Conservation (phyloP, 1,284 basidiomycete species). For the Moesziomyces aphidis region DNA sequence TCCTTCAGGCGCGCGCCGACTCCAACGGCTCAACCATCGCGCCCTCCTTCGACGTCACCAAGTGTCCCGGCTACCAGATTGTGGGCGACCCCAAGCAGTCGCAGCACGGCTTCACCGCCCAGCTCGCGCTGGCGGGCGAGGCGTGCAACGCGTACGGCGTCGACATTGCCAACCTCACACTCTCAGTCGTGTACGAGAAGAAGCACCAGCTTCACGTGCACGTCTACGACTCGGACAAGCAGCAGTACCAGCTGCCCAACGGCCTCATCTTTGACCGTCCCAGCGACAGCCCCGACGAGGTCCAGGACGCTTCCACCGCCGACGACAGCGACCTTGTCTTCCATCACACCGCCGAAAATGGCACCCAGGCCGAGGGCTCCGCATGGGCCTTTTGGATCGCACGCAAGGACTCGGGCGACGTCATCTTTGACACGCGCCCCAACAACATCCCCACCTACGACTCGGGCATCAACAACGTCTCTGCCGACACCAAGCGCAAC, state of each 20-base stretch:
- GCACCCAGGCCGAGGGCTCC: slow-evolving; percentile 65
- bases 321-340: slow-evolving; percentile 70
- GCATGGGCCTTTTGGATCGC: slow-evolving; percentile 82
- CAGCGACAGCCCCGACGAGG: slow-evolving; percentile 38
- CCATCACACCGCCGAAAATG: slow-evolving; percentile 73
- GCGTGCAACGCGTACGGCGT: slow-evolving; percentile 80
- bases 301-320: slow-evolving; percentile 33
- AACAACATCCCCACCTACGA: slow-evolving; percentile 54
- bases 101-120: slow-evolving; percentile 72
- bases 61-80: slow-evolving; percentile 49
- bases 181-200: slow-evolving; percentile 76
- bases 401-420: slow-evolving; percentile 71
- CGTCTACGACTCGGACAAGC: slow-evolving; percentile 74
- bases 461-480: slow-evolving; percentile 33
- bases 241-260: slow-evolving; percentile 77
- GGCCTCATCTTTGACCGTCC: slow-evolving; percentile 77
- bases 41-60: slow-evolving; percentile 37
- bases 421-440: slow-evolving; percentile 79
- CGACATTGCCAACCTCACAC: slow-evolving; percentile 75
- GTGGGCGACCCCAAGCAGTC: slow-evolving; percentile 28
- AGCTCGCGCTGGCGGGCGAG: slow-evolving; percentile 73
- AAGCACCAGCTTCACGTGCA: slow-evolving; percentile 75
- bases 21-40: slow-evolving; percentile 14
- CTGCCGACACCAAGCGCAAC: slow-evolving; percentile 41
- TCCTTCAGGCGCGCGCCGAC: slow-evolving; percentile 18